A percentile compares a stretch with the other conserved stretches of the same genome.
Evolutionary conservation across 306 rosid species (phyloP).

Genomic region (Clitoria ternatea): DNA sequence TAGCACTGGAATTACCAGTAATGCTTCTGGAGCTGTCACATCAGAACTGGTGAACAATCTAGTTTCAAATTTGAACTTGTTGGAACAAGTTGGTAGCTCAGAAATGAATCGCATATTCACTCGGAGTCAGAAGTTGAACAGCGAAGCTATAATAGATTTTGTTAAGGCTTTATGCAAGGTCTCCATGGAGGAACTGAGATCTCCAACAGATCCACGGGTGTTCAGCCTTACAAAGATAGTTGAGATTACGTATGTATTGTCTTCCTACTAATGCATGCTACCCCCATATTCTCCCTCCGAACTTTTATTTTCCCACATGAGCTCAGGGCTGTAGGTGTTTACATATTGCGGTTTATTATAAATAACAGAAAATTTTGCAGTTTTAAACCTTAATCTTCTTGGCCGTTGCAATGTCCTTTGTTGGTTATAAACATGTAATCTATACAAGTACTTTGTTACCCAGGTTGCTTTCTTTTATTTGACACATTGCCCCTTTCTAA

Average conservation of each 20-base stretch:
- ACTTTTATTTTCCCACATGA: neutral
- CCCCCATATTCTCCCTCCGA: constrained; percentile 2
- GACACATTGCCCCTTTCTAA: neutral
- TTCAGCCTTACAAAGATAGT: constrained; percentile 99
- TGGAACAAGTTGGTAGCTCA: constrained; percentile 99
- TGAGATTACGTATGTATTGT: constrained; percentile 89
- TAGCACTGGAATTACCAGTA: constrained; percentile 93
- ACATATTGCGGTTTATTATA: constrained; percentile 1
- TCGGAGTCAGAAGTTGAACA: constrained; percentile 91
- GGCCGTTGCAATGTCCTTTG: neutral
- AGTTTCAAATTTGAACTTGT: constrained; percentile 90
- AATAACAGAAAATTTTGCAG: neutral
- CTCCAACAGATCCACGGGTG: constrained; percentile 97
- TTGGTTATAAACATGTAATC: neutral
- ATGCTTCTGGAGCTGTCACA: constrained; percentile 75
- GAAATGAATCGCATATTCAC: constrained; percentile 97
- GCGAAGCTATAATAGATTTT: constrained; percentile 97
- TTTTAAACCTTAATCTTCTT: neutral
- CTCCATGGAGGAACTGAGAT: constrained; percentile 93
- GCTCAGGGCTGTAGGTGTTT: neutral
- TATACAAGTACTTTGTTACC: neutral
- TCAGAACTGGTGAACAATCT: constrained; percentile 94
- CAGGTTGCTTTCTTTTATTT: neutral
- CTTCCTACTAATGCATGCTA: constrained; percentile 11
- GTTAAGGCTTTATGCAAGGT: constrained; percentile 98